Evolutionary conservation across 176 grass and related monocot species (phyloP), one percentile per base, ranked within the genome.

Genomic region (Triticum turgidum): DNA sequence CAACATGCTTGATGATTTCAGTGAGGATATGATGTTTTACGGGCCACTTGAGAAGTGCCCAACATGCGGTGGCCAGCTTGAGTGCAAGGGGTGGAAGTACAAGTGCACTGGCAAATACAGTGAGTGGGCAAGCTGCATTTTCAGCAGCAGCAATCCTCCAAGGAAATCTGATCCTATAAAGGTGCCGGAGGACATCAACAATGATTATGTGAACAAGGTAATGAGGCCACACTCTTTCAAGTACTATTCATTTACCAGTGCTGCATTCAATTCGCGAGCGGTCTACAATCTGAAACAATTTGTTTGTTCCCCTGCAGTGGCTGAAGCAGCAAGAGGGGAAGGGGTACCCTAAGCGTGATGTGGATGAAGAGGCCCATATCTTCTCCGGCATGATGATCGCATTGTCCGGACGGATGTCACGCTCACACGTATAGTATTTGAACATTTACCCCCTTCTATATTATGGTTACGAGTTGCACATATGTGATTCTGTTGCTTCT

Each of bases 11-110:
- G 12, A 69, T 63, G 11, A 3, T 24, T 18, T 6, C 77, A 98
- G 96, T 80, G 92, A 85, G 81, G 91, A 95, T 87, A 73, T 98
- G 86, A 87, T 98, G 86, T 98, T 94, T 79, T 94, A 91, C 61
- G 93, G 96, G 5, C 90, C 91, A 17, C 78, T 94, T 1, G 88
- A 93, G 74, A 91, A 81, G 75, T 98, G 96, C 80, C 86, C 86
- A 45, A 7, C 84, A 52, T 95, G 96, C 63, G 49, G 79, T 25
- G 84, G 86, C 14, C 92, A 86, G 69, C 71, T 98, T 17, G 91
- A 95, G 56, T 95, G 85, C 49, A 88, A 52, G 32, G 83, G 85
- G 37, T 94, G 67, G 82, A 91, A 88, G 44, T 95, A 94, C 73
- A 82, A 41, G 1, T 98, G 96, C 80, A 84, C 49, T 9, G 93